Evolutionary conservation across 192 early-diverging fungal genomes (phyloP), one percentile per base, ranked within the genome.

Genomic region (Neocallimastix lanati): DNA sequence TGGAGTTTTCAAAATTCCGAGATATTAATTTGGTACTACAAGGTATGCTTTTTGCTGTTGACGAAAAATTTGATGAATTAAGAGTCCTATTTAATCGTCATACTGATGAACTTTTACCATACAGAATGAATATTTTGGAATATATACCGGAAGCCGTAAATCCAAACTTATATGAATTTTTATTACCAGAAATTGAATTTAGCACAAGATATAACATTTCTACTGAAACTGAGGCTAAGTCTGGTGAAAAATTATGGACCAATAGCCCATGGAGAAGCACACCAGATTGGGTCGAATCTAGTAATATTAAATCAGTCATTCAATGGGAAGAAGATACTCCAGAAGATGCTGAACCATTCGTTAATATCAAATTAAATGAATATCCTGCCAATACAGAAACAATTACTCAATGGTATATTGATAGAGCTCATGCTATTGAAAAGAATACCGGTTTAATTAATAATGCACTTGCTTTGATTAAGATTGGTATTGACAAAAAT

Each of bases 1-100:
- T 84, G 11, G 82, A 84, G 12, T 93, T 88, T 79, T 82, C 78
- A 7, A 78, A 81, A 27, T 94, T 93, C 82, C 84, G 90, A 14
- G 89, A 93, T 76, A 78, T 83, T n/a, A 85, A 92, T 84, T 86
- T 94, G 16, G 85, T 88, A 2, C 81, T 81, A 5, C 83, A 88
- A 76, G 92, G 90, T 1, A 86, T 87, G 78, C 81, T 85, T 25
- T 90, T 84, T 82, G 93, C 93, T 0, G 81, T 86, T 4, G 80
- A 82, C 35, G 90, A 88, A 77, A 86, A 90, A 35, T 81, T 90
- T 58, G 78, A 84, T 67, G 93, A 88, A 2, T 78, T 93, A 29
- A 85, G 88, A 77, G 83, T 88, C 11, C 79, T 94, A 25, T 89
- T 93, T 38, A 89, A 85, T 58, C 86, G 90, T 0, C 92, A 93